Base-by-base conservation (phyloP, 768 basidiomycete species). In the Lentinula lateritia region DNA sequence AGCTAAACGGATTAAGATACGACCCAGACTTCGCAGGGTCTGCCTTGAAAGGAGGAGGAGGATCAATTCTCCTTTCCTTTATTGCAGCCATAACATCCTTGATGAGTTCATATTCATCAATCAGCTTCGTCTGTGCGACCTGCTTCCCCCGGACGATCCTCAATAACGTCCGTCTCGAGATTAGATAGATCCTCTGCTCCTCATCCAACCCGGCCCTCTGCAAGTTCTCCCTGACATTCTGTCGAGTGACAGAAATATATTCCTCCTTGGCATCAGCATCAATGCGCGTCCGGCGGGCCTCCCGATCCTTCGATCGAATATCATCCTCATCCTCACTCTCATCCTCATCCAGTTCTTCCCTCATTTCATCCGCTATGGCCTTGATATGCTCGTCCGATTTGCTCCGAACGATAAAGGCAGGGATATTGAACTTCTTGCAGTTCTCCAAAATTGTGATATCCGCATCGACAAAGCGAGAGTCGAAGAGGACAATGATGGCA, bases 371-470 rank as follows among this genome's bases (percentile, higher is more conserved):
- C n/a, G 48, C 50, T 9, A 61, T 52, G 15, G 39, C 45, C 13
- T 52, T 53, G 36, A 61, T 53, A 50, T 61, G 60, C 20, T 61
- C 35, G 20, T 76, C 74, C 0, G 75, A 68, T 57, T 77, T 75
- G 20, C 75, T 75, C 1, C 74, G 75, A 28, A 75, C 71, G 36
- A 76, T 72, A 52, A 71, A 72, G 0, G 69, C 67, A 4, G 76
- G 73, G 36, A 76, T 74, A 0, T 70, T 66, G 65, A 71, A 73
- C 4, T 64, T 66, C 36, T 61, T 66, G 58, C 69, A 71, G 60
- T 72, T 72, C 12, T 62, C 61, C 39, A 76, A 69, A 58, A 76
- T 71, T 8, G 72, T 69, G 10, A 71, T 60, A 15, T 74, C 75
- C 3, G 74, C 73, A 63, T 65, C 66, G 0, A 71, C 71, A 62